phyloP scores from a whole-genome alignment of 148 eudicot genomes.

The Oxyria digyna region DNA sequence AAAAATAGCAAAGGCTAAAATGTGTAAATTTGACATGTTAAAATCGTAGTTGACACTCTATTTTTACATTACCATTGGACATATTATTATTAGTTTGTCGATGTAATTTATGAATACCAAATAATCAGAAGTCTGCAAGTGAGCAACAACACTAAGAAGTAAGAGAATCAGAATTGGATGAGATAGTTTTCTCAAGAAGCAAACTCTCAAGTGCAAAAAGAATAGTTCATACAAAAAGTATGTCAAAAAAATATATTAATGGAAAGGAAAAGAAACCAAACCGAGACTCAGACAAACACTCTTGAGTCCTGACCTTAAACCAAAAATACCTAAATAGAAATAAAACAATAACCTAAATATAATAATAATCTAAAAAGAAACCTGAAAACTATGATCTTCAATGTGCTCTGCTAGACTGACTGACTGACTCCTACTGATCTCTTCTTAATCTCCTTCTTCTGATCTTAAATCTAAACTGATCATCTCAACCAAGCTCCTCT shows the following conservation, averaged over 20 bases:
- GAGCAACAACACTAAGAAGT: background rate
- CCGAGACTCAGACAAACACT: background rate
- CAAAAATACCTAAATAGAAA: conserved; percentile 1
- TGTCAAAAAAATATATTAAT: conserved; percentile 3
- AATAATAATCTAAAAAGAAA: background rate
- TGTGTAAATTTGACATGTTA: too few relatives aligned
- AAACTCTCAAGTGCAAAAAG: background rate
- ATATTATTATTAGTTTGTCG: too few relatives aligned
- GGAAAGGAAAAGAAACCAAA: background rate
- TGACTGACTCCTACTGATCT: too few relatives aligned
- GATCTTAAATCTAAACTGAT: background rate
- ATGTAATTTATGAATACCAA: too few relatives aligned
- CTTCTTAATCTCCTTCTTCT: background rate
- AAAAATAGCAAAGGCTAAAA: too few relatives aligned
- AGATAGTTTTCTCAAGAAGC: background rate
- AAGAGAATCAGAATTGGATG: background rate
- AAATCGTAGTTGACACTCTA: too few relatives aligned
- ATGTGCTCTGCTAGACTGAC: background rate
- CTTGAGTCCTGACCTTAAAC: background rate
- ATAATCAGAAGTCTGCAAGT: too few relatives aligned
- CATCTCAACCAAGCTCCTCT: background rate
- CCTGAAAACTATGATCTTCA: conserved; percentile 4
- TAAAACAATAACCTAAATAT: conserved; percentile 1
- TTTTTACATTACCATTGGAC: too few relatives aligned
- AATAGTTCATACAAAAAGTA: background rate